Evolutionary conservation across 805 yeast genomes (phyloP), one percentile per base, ranked within the genome.

Genomic region (Candida fluviatilis): DNA sequence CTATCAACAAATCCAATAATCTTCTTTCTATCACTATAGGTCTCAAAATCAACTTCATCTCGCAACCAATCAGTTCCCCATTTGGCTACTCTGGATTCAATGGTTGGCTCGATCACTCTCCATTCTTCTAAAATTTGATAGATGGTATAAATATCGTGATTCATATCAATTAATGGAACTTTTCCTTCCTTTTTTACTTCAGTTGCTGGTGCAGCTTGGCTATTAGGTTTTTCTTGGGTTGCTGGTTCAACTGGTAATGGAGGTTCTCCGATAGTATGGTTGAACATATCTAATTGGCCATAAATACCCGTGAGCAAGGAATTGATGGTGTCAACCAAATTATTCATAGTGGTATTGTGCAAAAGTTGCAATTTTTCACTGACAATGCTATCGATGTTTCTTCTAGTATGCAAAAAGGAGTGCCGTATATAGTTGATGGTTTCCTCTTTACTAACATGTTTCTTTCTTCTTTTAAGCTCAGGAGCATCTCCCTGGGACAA

Each of bases 91-190:
- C 48, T 28, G 8, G 12, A 30, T 18, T 36, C 35, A 12, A 45
- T 39, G 5, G 43, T 35, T 23, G 46, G 40, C 5, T 24, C 34
- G 25, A 27, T 32, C n/a, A 15, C 33, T 25, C 17, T 39, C 48
- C 48, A 45, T 35, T 45, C 48, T 31, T 45, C 44, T 15, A 42
- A 10, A n/a, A 45, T 45, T 38, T 40, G 46, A 36, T 45, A 41
- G 11, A 45, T 41, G 1, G 48, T 37, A 29, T 18, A 30, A 12
- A 45, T 34, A 12, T 45, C 40, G 34, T 45, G 45, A 31, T 45
- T 45, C 40, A 45, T 35, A 24, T 39, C 48, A 4, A 45, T 29
- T 11, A 26, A 33, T 6, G 48, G 45, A 10, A 37, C 19, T 2
- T 18, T 23, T 14, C 11, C 31, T 16, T 33, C 12, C n/a, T n/a